Conservation (phyloP, 768 basidiomycete genomes). For the Agrocybe praecox region DNA sequence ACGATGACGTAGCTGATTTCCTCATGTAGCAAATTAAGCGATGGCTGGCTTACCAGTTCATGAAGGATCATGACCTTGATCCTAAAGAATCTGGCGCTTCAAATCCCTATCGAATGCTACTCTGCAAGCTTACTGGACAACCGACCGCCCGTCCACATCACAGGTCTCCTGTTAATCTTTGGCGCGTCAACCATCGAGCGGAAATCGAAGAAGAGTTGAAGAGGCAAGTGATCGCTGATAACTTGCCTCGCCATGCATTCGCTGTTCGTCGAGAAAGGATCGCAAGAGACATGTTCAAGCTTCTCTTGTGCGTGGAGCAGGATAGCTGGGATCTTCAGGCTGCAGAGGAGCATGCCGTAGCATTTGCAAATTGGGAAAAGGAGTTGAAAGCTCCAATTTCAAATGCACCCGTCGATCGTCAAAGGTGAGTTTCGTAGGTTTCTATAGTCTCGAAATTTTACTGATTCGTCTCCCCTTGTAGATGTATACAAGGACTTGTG, state of each 20-base stretch:
- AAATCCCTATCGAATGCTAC: constrained; percentile 5
- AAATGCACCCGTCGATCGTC: constrained; percentile 2
- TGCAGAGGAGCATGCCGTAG: not conserved
- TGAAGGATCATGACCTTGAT: constrained; percentile 8
- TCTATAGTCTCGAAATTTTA: not conserved
- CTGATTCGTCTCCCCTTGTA: not conserved
- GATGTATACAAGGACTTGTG: not conserved
- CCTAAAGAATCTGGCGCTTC: constrained; percentile 1
- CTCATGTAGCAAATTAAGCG: constrained; percentile 16
- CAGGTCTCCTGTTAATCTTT: constrained; percentile 1
- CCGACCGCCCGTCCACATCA: not conserved
- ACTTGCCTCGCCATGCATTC: not conserved
- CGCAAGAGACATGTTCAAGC: not conserved
- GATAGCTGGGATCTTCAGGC: not conserved
- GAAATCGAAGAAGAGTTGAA: not conserved
- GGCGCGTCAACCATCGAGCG: not conserved
- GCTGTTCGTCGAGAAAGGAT: not conserved
- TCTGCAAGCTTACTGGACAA: constrained; percentile 9
- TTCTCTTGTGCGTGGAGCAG: not conserved
- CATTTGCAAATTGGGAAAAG: not conserved
- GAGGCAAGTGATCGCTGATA: not conserved
- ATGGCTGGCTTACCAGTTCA: constrained; percentile 18
- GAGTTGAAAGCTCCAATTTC: not conserved
- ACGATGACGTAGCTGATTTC: not conserved
- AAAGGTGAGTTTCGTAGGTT: constrained; percentile 4